Conservation (phyloP, 2,329 filamentous ascomycete species). For the Diaporthe aspalathi region DNA sequence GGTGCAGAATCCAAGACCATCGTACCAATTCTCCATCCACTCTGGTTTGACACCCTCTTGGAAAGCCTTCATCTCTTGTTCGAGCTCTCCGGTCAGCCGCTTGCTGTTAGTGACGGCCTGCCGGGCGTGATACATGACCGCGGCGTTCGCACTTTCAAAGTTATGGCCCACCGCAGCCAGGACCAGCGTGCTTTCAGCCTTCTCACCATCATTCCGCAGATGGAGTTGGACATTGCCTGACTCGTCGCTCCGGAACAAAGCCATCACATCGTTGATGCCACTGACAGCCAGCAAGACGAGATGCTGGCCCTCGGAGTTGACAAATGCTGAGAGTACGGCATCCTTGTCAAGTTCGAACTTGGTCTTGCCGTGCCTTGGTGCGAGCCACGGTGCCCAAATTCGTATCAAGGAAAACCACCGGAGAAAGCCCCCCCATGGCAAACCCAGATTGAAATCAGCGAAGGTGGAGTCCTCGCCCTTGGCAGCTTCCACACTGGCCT, state of each 20-base stretch:
- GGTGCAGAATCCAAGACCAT: slow-evolving; percentile 93
- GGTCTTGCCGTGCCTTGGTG: slow-evolving; percentile 82
- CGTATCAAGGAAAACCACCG: slow-evolving; percentile 86
- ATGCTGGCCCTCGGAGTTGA: slow-evolving; percentile 77
- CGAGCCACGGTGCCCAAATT: slow-evolving; percentile 85
- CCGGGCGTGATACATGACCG: slow-evolving; percentile 89
- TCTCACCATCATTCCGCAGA: slow-evolving; percentile 75
- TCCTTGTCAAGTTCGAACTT: slow-evolving; percentile 79
- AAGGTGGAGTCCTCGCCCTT: slow-evolving; percentile 68
- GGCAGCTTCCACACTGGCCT: slow-evolving; percentile 66
- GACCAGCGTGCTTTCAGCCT: slow-evolving; percentile 67
- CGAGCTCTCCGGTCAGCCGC: slow-evolving; percentile 54
- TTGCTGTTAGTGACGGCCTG: slow-evolving; percentile 66
- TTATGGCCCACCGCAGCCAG: slow-evolving; percentile 77
- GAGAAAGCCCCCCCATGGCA: slow-evolving; percentile 67
- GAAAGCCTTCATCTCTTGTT: slow-evolving; percentile 59
- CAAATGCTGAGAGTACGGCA: slow-evolving; percentile 81
- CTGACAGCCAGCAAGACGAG: slow-evolving; percentile 84
- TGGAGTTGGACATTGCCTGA: slow-evolving; percentile 76
- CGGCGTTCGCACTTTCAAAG: slow-evolving; percentile 81
- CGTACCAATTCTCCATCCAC: slow-evolving; percentile 91
- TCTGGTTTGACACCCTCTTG: slow-evolving; percentile 63
- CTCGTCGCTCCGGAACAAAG: slow-evolving; percentile 73
- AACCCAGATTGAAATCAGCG: slow-evolving; percentile 69
- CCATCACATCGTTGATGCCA: slow-evolving; percentile 76